Conservation (phyloP, 192 early-diverging fungal species). For the Thoreauomyces humboldtii region DNA sequence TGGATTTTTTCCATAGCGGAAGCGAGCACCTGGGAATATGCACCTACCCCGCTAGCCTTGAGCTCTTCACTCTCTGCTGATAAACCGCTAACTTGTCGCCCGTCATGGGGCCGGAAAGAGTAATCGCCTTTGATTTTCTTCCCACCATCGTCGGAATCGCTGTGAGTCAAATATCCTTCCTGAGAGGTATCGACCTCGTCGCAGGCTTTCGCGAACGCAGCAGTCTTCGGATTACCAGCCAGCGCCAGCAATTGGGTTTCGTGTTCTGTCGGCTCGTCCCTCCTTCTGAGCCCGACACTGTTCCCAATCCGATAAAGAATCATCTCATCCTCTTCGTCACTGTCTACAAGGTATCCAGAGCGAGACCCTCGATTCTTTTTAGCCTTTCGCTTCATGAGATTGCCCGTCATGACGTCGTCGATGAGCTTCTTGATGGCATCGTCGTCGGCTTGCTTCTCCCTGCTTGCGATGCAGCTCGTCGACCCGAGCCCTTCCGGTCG, state of each 20-base stretch:
- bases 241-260: neutral
- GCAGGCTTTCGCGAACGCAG: slow-evolving; percentile 40
- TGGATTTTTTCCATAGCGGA: too few relatives aligned
- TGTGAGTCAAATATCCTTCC: too few relatives aligned
- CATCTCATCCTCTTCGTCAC: slow-evolving; percentile 35
- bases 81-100: too few relatives aligned
- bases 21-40: too few relatives aligned
- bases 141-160: too few relatives aligned
- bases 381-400: slow-evolving; percentile 34
- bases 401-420: slow-evolving; percentile 40
- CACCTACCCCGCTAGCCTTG: too few relatives aligned
- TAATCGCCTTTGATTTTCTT: too few relatives aligned
- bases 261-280: slow-evolving; percentile 14
- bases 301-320: slow-evolving; percentile 22
- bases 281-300: neutral
- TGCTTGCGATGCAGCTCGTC: slow-evolving; percentile 23
- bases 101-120: too few relatives aligned
- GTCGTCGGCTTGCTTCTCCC: slow-evolving; percentile 22
- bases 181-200: too few relatives aligned
- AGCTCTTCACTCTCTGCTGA: too few relatives aligned
- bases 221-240: slow-evolving; percentile 34
- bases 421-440: slow-evolving; percentile 31
- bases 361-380: slow-evolving; percentile 10
- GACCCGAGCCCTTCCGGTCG: too few relatives aligned
- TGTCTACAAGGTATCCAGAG: slow-evolving; percentile 21